Evolutionary conservation across 2,329 filamentous ascomycete species (phyloP).

Genomic region (Talaromyces sp.): DNA sequence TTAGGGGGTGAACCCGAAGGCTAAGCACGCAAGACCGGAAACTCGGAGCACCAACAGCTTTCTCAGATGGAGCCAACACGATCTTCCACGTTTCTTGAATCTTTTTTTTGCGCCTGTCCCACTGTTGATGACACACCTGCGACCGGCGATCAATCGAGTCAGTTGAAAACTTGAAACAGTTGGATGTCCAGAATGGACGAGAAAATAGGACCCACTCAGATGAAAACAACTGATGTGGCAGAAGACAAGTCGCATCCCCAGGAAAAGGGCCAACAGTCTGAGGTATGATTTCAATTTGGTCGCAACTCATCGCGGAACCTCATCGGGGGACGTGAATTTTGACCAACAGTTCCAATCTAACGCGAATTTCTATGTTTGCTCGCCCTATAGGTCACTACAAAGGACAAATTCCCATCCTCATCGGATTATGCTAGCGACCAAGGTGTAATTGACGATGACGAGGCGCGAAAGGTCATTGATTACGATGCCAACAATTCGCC

Average conservation of each 20-base stretch:
- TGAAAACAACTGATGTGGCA: background rate
- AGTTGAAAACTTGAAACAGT: background rate
- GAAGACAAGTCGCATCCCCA: background rate
- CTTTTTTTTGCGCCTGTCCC: background rate
- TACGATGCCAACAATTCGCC: slow-evolving; percentile 34
- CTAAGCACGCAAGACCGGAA: background rate
- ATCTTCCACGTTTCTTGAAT: background rate
- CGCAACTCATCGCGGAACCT: background rate
- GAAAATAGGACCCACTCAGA: background rate
- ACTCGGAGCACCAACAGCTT: background rate
- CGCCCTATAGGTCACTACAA: background rate
- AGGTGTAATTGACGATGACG: slow-evolving; percentile 24
- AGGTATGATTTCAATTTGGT: background rate
- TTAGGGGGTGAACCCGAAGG: background rate
- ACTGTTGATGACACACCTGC: background rate
- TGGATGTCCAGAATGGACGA: slow-evolving; percentile 4
- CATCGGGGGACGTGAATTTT: background rate
- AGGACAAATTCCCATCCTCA: background rate
- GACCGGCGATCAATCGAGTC: background rate
- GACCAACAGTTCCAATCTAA: background rate
- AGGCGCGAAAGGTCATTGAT: slow-evolving; percentile 26
- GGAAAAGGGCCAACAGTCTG: background rate
- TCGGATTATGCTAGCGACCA: slow-evolving; percentile 10
- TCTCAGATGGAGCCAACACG: background rate
- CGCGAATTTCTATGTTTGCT: background rate